These are phyloP conservation scores for Penicilliopsis zonata DNA, from an alignment of 495 filamentous ascomycete species.

Conservation along the genomic window DNA sequence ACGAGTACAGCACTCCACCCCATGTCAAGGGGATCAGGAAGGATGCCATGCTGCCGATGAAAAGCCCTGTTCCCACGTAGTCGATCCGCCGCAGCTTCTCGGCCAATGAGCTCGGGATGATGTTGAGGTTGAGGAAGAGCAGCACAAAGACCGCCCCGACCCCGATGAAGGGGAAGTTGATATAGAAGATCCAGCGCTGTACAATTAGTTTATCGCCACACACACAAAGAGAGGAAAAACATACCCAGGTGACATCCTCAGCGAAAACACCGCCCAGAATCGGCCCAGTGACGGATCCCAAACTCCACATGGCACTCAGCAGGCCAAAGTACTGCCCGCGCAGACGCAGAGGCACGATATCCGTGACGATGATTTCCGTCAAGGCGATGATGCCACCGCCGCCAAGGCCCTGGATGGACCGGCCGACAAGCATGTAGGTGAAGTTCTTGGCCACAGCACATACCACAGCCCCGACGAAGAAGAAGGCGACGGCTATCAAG, in stretches of 20 bases:
- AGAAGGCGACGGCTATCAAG: slow-evolving; percentile 38
- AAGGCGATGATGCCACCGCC: slow-evolving; percentile 59
- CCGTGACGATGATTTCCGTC: slow-evolving; percentile 57
- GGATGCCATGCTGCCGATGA: slow-evolving; percentile 35
- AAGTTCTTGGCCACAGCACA: slow-evolving; percentile 46
- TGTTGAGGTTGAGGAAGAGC: slow-evolving; percentile 37
- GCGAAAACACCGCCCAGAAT: slow-evolving; percentile 58
- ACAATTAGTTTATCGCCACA: background rate
- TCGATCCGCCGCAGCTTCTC: slow-evolving; percentile 42
- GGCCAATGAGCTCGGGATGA: slow-evolving; percentile 18
- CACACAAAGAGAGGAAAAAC: slow-evolving; percentile 2
- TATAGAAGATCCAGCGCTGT: slow-evolving; percentile 41
- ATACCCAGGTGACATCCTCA: slow-evolving; percentile 49
- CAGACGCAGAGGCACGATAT: slow-evolving; percentile 40
- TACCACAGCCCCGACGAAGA: slow-evolving; percentile 45
- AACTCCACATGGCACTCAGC: slow-evolving; percentile 44
- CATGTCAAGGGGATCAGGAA: slow-evolving; percentile 39
- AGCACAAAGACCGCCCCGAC: slow-evolving; percentile 31
- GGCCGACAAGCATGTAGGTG: slow-evolving; percentile 50
- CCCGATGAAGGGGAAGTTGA: slow-evolving; percentile 44
- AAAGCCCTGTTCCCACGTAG: slow-evolving; percentile 46
- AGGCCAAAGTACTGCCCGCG: slow-evolving; percentile 40
- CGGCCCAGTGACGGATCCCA: slow-evolving; percentile 57
- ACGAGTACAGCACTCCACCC: slow-evolving; percentile 38
- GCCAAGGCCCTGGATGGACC: slow-evolving; percentile 58